phyloP scores from a whole-genome alignment of 352 stramenopile genomes.

The Phytophthora lateralis region DNA sequence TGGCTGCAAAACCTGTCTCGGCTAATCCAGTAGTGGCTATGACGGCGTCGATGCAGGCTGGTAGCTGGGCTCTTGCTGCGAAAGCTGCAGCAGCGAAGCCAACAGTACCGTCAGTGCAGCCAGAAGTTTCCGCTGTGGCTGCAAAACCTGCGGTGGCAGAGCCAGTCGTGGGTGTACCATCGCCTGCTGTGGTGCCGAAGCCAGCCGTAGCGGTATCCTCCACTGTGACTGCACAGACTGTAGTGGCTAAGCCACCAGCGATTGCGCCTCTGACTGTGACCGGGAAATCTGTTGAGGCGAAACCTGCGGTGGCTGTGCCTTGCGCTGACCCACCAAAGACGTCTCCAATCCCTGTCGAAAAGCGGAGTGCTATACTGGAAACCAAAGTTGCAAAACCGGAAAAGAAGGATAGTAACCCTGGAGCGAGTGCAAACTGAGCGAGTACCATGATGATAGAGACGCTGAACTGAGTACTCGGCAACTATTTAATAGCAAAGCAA shows the following conservation, averaged over 20 bases:
- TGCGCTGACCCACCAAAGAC: constrained; percentile 2
- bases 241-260: constrained; percentile 1
- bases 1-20: background rate
- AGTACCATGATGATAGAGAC: constrained; percentile 18
- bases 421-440: constrained; percentile 8
- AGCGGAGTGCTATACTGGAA: constrained; percentile 10
- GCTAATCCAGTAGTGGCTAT: background rate
- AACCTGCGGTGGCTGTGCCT: background rate
- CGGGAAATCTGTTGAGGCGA: background rate
- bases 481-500: background rate
- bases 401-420: constrained; percentile 14
- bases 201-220: background rate
- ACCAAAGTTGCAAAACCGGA: constrained; percentile 5
- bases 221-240: background rate
- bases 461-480: background rate
- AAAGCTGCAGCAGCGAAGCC: constrained; percentile 2
- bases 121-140: background rate
- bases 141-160: constrained; percentile 4
- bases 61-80: constrained; percentile 1
- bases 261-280: background rate
- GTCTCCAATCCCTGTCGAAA: constrained; percentile 11
- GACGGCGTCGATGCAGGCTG: background rate
- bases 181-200: background rate
- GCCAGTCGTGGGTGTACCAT: background rate
- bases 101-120: background rate